Conservation (phyloP, 306 rosid genomes). For the Lathyrus sativus region DNA sequence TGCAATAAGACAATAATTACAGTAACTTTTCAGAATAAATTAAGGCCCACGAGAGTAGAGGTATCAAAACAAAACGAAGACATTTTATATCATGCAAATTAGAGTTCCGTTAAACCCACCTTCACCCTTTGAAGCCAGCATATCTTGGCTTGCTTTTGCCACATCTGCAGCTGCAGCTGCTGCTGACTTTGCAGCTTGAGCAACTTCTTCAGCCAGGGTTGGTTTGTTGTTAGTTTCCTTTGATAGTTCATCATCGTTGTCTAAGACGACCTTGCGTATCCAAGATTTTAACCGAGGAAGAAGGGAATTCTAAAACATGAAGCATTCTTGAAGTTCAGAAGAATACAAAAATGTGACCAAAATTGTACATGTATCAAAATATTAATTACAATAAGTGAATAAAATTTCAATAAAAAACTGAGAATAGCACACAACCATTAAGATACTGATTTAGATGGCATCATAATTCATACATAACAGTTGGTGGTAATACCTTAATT, state of each 20-base stretch:
- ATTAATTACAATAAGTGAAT: constrained; percentile 29
- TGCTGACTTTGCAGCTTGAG: constrained; percentile 90
- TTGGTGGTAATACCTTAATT: constrained; percentile 66
- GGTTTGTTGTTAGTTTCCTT: constrained; percentile 59
- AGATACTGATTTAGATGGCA: constrained; percentile 31
- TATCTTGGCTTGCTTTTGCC: constrained; percentile 81
- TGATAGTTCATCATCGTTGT: constrained; percentile 53
- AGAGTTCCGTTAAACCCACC: constrained; percentile 51
- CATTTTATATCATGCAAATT: constrained; percentile 30
- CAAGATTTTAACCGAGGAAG: constrained; percentile 89
- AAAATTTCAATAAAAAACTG: constrained; percentile 30
- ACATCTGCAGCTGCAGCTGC: constrained; percentile 96
- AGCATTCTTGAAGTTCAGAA: constrained; percentile 36
- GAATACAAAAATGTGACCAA: constrained; percentile 29
- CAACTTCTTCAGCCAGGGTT: constrained; percentile 73
- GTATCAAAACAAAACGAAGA: constrained; percentile 3
- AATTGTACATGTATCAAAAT: constrained; percentile 18
- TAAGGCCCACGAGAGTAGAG: constrained; percentile 5
- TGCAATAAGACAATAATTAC: constrained; percentile 26
- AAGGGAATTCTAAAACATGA: constrained; percentile 66
- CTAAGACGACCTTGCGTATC: constrained; percentile 81
- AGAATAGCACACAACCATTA: constrained; percentile 23
- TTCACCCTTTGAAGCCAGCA: constrained; percentile 74
- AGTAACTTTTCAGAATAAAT: constrained; percentile 29
- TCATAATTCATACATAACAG: constrained; percentile 13